Base-by-base conservation (phyloP, 1,284 basidiomycete species). In the Takashimella koratensis region DNA sequence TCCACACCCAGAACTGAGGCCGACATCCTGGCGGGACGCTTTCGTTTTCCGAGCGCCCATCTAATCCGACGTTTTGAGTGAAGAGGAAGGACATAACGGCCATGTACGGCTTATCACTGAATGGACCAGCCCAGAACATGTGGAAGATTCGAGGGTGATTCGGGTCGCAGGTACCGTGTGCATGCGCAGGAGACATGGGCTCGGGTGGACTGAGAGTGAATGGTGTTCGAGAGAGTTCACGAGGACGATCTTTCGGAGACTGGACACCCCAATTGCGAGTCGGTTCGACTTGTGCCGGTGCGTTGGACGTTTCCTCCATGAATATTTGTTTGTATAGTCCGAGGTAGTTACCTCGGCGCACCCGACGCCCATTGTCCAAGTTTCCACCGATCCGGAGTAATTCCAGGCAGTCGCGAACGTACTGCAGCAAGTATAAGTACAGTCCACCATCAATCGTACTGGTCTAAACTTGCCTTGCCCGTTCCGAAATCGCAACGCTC, bases 1-100 rank as follows among this genome's bases (percentile, higher is more conserved):
- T 90, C 90, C 90, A 92, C 51, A 91, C 76, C 88, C 88, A 91
- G 64, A 92, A 85, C 62, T 88, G 82, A 0, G 88, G 85, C 47
- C 85, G 79, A 67, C 88, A 90, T 11, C 66, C 52, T 19, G 69
- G 64, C 4, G 53, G 47, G 43, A 65, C 59, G 24, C 19, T 75
- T 63, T 49, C 49, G 30, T 21, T 23, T 27, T 63, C 50, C 5
- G 63, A 27, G 2, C 70, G 60, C 12, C 80, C 67, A 62, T 86
- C 80, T 19, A 90, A 78, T 3, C 84, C 86, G n/a, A 86, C 81
- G 65, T 88, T 88, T 66, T 90, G 87, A 19, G 87, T 88, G 74
- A 82, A 89, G 10, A 90, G 79, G 78, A 88, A 90, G 24, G 86
- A 88, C 40, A 87, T 78, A 51, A 88, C 78, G 2, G 87, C 84